Evolutionary conservation across 139 green algal species (phyloP).

Genomic region (Zygnema cylindricum): DNA sequence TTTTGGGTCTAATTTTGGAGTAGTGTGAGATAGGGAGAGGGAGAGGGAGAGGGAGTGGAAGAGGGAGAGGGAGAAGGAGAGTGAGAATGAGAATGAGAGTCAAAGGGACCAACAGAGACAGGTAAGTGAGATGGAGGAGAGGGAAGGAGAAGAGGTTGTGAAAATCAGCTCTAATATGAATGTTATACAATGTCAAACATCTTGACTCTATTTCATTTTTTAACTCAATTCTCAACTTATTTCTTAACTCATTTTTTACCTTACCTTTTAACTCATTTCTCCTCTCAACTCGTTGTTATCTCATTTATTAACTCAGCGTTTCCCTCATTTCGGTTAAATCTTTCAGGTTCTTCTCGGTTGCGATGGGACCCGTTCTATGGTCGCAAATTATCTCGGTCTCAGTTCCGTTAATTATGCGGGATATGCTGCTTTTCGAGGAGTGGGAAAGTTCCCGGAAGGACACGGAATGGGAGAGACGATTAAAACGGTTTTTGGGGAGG

Average conservation of each 20-base stretch:
- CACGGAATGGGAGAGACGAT: neutral
- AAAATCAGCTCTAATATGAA: too few species aligned
- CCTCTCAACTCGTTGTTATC: too few species aligned
- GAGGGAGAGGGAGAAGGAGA: neutral
- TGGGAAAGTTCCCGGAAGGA: conserved; percentile 24
- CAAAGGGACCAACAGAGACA: neutral
- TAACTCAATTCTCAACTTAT: neutral
- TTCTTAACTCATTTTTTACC: neutral
- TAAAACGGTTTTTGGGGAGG: conserved; percentile 32
- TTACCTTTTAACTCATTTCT: conserved; percentile 2
- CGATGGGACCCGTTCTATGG: conserved; percentile 48
- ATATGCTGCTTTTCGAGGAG: conserved; percentile 57
- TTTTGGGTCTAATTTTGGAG: neutral
- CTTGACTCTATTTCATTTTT: too few species aligned
- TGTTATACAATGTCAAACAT: too few species aligned
- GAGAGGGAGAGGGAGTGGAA: neutral
- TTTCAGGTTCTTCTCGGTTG: conserved; percentile 61
- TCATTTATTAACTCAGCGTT: too few species aligned
- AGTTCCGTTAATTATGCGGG: conserved; percentile 52
- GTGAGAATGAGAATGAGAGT: neutral
- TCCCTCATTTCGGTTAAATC: neutral
- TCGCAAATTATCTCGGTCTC: conserved; percentile 52
- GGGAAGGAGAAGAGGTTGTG: neutral
- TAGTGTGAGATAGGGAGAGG: conserved; percentile 2
- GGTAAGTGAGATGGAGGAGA: neutral